phyloP scores from a whole-genome alignment of 148 eudicot species.

The Camellia sinensis region DNA sequence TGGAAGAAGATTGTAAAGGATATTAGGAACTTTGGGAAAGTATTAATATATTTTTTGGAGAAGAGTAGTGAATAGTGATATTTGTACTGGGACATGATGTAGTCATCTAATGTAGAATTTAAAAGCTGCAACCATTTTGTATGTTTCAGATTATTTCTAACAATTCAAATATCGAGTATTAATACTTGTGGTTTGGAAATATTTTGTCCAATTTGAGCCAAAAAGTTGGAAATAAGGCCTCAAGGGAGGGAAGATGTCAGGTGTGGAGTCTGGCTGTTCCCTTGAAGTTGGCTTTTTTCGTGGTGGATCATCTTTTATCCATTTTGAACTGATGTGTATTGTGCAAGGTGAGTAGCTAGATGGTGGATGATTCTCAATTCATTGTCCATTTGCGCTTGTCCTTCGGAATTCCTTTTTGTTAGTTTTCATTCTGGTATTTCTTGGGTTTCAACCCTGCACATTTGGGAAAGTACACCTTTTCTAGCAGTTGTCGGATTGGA shows the following conservation, averaged over 20 bases:
- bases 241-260: conserved; percentile 31
- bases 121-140: conserved; percentile 5
- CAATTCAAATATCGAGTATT: conserved; percentile 30
- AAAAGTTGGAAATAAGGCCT: conserved; percentile 34
- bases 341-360: conserved; percentile 37
- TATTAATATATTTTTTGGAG: not conserved
- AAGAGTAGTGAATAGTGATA: not conserved
- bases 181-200: conserved; percentile 24
- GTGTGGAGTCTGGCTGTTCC: conserved; percentile 13
- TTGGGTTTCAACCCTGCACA: conserved; percentile 13
- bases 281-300: conserved; percentile 23
- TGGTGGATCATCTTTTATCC: conserved; percentile 31
- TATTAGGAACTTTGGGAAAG: conserved; percentile 6
- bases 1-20: not conserved
- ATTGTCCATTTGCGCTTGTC: conserved; percentile 30
- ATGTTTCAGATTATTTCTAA: conserved; percentile 9
- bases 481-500: conserved; percentile 22
- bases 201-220: conserved; percentile 24
- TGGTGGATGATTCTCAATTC: conserved; percentile 40
- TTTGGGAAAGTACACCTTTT: conserved; percentile 30
- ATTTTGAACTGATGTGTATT: conserved; percentile 32
- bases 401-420: not conserved
- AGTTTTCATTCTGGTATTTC: conserved; percentile 8
- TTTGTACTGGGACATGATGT: not conserved
- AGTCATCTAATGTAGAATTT: not conserved